These are phyloP conservation scores for Basidioascus undulatus DNA, from an alignment of 768 basidiomycete genomes.

Conservation along the genomic window DNA sequence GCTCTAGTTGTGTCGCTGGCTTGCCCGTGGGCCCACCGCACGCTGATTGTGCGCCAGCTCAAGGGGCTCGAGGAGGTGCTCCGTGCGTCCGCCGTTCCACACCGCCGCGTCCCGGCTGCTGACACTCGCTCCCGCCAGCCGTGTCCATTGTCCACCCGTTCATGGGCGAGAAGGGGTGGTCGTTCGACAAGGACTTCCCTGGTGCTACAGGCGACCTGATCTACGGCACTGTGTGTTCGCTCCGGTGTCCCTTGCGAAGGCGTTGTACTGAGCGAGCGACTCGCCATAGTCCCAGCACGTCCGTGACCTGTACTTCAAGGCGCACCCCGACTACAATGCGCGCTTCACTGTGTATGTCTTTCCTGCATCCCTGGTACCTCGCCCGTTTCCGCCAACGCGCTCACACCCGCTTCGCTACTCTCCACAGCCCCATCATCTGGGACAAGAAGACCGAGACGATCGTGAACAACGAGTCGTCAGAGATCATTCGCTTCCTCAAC, in stretches of 20 bases:
- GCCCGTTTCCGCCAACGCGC: too few species aligned
- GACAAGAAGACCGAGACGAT: slow-evolving; percentile 68
- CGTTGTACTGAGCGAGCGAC: too few species aligned
- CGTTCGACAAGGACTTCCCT: slow-evolving; percentile 49
- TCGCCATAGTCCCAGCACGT: slow-evolving; percentile 34
- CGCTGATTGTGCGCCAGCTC: slow-evolving; percentile 66
- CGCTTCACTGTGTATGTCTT: slow-evolving; percentile 69
- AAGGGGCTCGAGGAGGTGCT: slow-evolving; percentile 76
- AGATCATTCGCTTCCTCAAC: slow-evolving; percentile 89
- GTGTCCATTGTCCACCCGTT: slow-evolving; percentile 61
- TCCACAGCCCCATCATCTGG: slow-evolving; percentile 81
- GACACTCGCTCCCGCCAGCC: slow-evolving; percentile 27
- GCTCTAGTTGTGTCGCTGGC: slow-evolving; percentile 72
- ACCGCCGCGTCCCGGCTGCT: background rate
- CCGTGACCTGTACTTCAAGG: slow-evolving; percentile 63
- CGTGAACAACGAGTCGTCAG: slow-evolving; percentile 80
- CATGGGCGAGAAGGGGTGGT: slow-evolving; percentile 69
- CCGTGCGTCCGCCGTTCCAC: slow-evolving; percentile 25
- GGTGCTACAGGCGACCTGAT: slow-evolving; percentile 54
- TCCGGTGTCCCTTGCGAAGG: slow-evolving; percentile 9
- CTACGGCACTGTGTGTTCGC: slow-evolving; percentile 23
- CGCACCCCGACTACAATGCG: slow-evolving; percentile 34
- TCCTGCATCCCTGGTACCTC: background rate
- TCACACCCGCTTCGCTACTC: slow-evolving; percentile 1
- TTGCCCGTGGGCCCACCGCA: slow-evolving; percentile 86